Base-by-base conservation (phyloP, 768 basidiomycete genomes). In the Leccinum imitatum region DNA sequence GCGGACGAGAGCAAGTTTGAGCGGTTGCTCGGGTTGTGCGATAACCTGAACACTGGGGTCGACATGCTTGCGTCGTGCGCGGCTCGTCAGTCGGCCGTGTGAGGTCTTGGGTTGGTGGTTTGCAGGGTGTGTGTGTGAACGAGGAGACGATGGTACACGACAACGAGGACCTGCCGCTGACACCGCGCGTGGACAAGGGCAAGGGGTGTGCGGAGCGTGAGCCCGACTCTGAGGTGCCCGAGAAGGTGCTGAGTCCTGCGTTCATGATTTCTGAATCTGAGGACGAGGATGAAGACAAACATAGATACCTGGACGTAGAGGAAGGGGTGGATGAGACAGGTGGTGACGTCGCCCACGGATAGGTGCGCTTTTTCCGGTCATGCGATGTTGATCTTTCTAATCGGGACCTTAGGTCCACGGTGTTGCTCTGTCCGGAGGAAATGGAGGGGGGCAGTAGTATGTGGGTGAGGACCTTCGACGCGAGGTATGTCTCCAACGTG, bases 401-500 rank as follows among this genome's bases (percentile, higher is more conserved):
- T 17, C 37, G 53, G 10, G 50, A 23, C 17, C n/a, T 14, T 55
- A 89, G 91, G 52, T 90, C 90, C 0, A 85, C 82, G 10, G 88
- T 88, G 4, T 77, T 98, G n/a, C 78, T 93, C 9, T 87, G 87
- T 1, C 86, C 85, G 10, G 91, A 90, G 65, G 93, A 95, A 73
- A 91, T 94, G 84, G 93, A 95, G 66, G 87, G 86, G 1, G 93
- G 27, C 27, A 27, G 27, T 27, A 93, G 66, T 92, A 88, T 67
- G 90, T 85, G 15, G 92, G 94, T 0, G 95, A 97, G 69, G 92
- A 94, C 47, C 76, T 98, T 58, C 84, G 90, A 63, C 86, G 85
- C 66, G 89, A 92, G 81, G 88, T 87, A 60, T 41, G 82, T 62
- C 13, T 50, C 19, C n/a, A 17, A 17, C 17, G 39, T 41, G 17